Evolutionary conservation across 352 stramenopile genomes (phyloP).

Genomic region (Pythium phragmitis): DNA sequence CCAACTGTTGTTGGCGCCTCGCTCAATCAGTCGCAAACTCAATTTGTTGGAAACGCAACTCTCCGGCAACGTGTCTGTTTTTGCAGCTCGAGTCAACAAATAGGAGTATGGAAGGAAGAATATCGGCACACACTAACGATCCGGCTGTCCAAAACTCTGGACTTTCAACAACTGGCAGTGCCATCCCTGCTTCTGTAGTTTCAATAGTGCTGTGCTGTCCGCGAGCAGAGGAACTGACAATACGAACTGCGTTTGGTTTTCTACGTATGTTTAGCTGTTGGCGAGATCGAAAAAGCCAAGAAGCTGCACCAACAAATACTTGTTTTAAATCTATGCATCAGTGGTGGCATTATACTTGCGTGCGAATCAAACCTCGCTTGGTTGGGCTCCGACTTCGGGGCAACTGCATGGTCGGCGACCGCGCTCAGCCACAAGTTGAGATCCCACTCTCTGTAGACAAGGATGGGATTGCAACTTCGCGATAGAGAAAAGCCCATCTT

Average conservation of each 20-base stretch:
- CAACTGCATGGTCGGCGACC: conserved; percentile 23
- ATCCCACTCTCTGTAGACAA: conserved; percentile 29
- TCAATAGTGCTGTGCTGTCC: no score
- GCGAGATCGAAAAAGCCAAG: no score
- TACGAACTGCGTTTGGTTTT: not conserved
- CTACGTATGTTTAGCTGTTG: not conserved
- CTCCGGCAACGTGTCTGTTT: conserved; percentile 21
- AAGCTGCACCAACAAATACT: no score
- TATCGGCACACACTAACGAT: not conserved
- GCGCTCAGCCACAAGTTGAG: conserved; percentile 30
- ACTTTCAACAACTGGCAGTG: not conserved
- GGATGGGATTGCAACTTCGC: conserved; percentile 15
- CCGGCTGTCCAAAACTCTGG: conserved; percentile 8
- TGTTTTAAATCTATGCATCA: no score
- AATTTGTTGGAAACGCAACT: conserved; percentile 1
- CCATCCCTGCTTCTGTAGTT: no score
- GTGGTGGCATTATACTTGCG: no score
- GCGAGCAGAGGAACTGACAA: no score
- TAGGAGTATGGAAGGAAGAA: no score
- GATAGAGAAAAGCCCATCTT: conserved; percentile 15
- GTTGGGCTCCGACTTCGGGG: not conserved
- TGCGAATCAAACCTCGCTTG: not conserved
- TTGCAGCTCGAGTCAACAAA: conserved; percentile 2
- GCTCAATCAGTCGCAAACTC: not conserved
- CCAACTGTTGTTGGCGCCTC: conserved; percentile 9